These are phyloP conservation scores for Aspergillus transmontanensis DNA, from an alignment of 2,329 filamentous ascomycete genomes.

Conservation along the genomic window DNA sequence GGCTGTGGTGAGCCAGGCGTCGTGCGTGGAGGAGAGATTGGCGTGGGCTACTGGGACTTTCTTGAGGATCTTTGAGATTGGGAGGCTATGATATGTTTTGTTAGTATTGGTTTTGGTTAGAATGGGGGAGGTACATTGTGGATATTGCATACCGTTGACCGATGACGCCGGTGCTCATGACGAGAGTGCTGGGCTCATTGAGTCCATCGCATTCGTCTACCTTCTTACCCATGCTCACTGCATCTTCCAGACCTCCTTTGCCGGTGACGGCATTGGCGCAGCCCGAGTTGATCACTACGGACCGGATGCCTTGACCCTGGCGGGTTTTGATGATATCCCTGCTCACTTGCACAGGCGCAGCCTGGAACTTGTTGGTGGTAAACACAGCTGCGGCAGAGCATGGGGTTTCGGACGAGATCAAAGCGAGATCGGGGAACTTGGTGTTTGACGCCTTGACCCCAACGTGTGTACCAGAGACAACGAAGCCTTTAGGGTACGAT, in stretches of 20 bases:
- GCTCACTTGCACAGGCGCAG: constrained; percentile 88
- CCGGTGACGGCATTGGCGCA: constrained; percentile 98
- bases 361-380: constrained; percentile 98
- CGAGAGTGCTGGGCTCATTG: constrained; percentile 68
- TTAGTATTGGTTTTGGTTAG: constrained; percentile 1
- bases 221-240: constrained; percentile 75
- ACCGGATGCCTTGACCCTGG: constrained; percentile 70
- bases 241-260: constrained; percentile 84
- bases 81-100: constrained; percentile 59
- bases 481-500: constrained; percentile 88
- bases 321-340: constrained; percentile 69
- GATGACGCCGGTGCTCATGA: constrained; percentile 99
- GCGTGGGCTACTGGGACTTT: constrained; percentile 77
- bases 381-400: constrained; percentile 91
- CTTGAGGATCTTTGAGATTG: constrained; percentile 84
- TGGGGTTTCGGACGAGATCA: constrained; percentile 82
- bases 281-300: constrained; percentile 90
- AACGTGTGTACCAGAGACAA: constrained; percentile 82
- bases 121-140: neutral
- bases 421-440: constrained; percentile 83
- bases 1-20: constrained; percentile 83
- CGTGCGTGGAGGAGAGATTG: constrained; percentile 72
- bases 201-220: constrained; percentile 69
- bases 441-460: constrained; percentile 94
- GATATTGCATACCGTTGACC: constrained; percentile 70